phyloP scores from a whole-genome alignment of 1,284 basidiomycete genomes.

The Pascua sp. region DNA sequence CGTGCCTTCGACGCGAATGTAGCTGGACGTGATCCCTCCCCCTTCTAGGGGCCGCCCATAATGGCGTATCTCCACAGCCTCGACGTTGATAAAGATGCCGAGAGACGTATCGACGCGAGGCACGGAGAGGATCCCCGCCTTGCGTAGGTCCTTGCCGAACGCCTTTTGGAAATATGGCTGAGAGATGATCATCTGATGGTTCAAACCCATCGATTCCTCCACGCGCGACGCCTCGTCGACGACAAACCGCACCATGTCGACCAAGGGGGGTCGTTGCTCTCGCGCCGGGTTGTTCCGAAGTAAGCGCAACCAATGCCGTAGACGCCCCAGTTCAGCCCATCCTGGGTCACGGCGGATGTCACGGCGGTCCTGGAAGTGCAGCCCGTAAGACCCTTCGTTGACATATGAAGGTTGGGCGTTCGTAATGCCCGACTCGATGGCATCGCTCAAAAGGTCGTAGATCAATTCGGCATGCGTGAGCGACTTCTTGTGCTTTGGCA shows the following conservation, averaged over 20 bases:
- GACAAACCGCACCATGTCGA: constrained; percentile 21
- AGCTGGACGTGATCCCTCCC: constrained; percentile 18
- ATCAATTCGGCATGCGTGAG: constrained; percentile 14
- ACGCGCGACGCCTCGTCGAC: constrained; percentile 20
- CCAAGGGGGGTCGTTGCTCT: background rate
- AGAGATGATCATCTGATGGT: constrained; percentile 22
- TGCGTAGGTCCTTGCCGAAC: constrained; percentile 19
- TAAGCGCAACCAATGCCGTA: constrained; percentile 36
- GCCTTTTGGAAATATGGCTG: constrained; percentile 32
- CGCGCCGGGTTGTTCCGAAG: background rate
- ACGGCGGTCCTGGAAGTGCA: constrained; percentile 38
- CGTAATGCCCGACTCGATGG: constrained; percentile 8
- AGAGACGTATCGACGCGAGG: constrained; percentile 8
- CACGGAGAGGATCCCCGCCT: constrained; percentile 6
- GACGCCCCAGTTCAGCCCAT: constrained; percentile 37
- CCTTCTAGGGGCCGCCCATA: constrained; percentile 27
- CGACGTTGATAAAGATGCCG: constrained; percentile 23
- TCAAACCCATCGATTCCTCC: constrained; percentile 26
- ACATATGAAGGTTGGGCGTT: constrained; percentile 29
- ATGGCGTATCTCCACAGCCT: constrained; percentile 19
- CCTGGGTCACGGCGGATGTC: constrained; percentile 38
- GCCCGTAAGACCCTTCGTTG: constrained; percentile 34
- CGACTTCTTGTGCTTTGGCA: background rate
- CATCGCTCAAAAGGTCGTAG: constrained; percentile 24
- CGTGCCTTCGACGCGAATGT: constrained; percentile 10